Evolutionary conservation across 2,329 filamentous ascomycete genomes (phyloP), one percentile per base, ranked within the genome.

Genomic region (Didymella pinodella): DNA sequence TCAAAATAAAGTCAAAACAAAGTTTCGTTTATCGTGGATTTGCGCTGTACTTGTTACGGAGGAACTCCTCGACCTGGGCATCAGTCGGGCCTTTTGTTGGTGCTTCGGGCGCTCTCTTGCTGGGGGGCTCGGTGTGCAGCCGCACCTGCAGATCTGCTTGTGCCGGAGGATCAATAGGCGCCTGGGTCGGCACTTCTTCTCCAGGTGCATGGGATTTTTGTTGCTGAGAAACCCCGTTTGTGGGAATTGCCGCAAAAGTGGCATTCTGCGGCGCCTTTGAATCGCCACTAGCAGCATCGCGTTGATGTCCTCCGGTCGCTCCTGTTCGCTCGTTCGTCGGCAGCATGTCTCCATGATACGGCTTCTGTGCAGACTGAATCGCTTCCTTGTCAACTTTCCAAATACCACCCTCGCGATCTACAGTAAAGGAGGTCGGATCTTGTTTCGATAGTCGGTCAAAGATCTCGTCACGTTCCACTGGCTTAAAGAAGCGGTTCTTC

Each of bases 401-500:
- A 14, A 75, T 66, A 6, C 73, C 74, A 7, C 67, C 66, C 32
- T 62, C 28, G 3, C 49, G 58, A 59, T 73, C 69, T 7, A 75
- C 55, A 7, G 63, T 66, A 44, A 68, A 75, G 0, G 58, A 65
- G 2, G 59, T 59, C n/a, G 59, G 61, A 36, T 70, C 64, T 7
- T 63, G 54, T 3, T 55, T 49, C 2, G 65, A 68, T 6, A 76
- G 45, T 31, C 54, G 65, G 8, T 73, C 65, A 40, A 75, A 75
- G 2, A 71, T 20, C 1, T 63, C 53, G 47, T 76, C 75, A 3
- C 61, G 54, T 0, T 66, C 56, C 11, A 74, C 72, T 48, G 67
- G 69, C 16, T 66, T 67, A 63, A 81, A 82, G 64, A 82, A 82
- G 14, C 80, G 48, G 14, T 67, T 64, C 50, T 74, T 54, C 77